These are phyloP conservation scores for Aciculosporium take DNA, from an alignment of 2,329 filamentous ascomycete genomes.

Conservation along the genomic window DNA sequence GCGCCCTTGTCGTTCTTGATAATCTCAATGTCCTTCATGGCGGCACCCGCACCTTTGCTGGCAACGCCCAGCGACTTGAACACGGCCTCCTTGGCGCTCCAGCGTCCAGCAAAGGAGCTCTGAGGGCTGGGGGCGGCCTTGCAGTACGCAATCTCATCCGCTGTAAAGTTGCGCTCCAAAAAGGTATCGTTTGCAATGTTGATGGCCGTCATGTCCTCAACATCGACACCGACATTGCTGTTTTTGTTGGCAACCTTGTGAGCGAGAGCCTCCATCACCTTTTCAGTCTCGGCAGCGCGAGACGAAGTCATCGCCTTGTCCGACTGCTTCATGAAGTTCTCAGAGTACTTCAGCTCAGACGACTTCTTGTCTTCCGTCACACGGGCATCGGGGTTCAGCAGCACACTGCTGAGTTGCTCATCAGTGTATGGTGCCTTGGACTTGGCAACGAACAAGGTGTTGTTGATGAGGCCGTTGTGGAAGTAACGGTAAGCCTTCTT, in stretches of 20 bases:
- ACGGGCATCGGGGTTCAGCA: slow-evolving; percentile 86
- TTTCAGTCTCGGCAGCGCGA: slow-evolving; percentile 49
- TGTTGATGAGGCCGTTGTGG: slow-evolving; percentile 97
- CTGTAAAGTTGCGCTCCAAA: slow-evolving; percentile 86
- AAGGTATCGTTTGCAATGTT: slow-evolving; percentile 93
- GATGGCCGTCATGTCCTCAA: slow-evolving; percentile 75
- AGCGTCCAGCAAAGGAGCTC: slow-evolving; percentile 85
- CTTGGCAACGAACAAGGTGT: slow-evolving; percentile 95
- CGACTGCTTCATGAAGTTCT: slow-evolving; percentile 51
- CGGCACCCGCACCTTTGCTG: slow-evolving; percentile 76
- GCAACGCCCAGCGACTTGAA: slow-evolving; percentile 91
- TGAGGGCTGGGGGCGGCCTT: slow-evolving; percentile 62
- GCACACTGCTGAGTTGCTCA: slow-evolving; percentile 70
- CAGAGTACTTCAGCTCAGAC: slow-evolving; percentile 58
- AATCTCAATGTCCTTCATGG: slow-evolving; percentile 92
- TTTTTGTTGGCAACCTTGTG: slow-evolving; percentile 39
- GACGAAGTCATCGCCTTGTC: slow-evolving; percentile 37
- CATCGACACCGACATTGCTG: slow-evolving; percentile 83
- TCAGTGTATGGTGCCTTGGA: slow-evolving; percentile 79
- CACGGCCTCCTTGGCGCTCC: slow-evolving; percentile 96
- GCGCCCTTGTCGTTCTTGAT: slow-evolving; percentile 65
- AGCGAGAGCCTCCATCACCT: slow-evolving; percentile 66
- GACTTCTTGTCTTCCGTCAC: slow-evolving; percentile 80
- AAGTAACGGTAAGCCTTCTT: slow-evolving; percentile 99
- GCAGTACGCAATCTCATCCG: slow-evolving; percentile 75